Evolutionary conservation across 2,329 filamentous ascomycete species (phyloP).

Genomic region (Trichophyton verrucosum): DNA sequence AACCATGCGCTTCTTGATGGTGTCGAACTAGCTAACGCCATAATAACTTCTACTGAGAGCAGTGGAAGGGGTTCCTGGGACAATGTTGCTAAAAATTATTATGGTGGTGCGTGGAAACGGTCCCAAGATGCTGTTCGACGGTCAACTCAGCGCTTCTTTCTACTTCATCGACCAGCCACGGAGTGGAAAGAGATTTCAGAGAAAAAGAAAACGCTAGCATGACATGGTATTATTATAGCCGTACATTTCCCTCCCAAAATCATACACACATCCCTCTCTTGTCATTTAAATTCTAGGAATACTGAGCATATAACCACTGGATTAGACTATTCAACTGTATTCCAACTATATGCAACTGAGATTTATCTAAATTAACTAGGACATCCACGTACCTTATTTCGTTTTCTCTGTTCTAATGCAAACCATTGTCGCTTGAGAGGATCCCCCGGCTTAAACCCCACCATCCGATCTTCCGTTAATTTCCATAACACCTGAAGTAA

Average conservation of each 20-base stretch:
- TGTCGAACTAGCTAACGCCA: not conserved
- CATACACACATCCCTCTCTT: no score
- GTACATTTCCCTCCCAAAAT: not conserved
- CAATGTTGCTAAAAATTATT: not conserved
- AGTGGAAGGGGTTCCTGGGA: not conserved
- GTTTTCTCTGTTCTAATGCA: not conserved
- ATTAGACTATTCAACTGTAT: not conserved
- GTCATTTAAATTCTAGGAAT: not conserved
- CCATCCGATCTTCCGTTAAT: not conserved
- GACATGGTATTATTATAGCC: not conserved
- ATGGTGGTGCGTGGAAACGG: not conserved
- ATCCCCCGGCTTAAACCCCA: not conserved
- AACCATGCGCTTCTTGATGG: not conserved
- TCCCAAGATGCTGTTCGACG: not conserved
- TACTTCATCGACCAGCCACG: not conserved
- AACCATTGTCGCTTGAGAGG: not conserved
- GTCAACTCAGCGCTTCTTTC: not conserved
- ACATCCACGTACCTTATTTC: not conserved
- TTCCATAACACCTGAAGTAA: not conserved
- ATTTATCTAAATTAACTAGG: not conserved
- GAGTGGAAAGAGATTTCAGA: not conserved
- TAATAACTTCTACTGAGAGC: not conserved
- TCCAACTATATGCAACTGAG: not conserved
- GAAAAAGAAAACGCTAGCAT: not conserved
- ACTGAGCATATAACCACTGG: not conserved